These are phyloP conservation scores for Aureobasidium sp. DNA, from an alignment of 2,329 filamentous ascomycete genomes.

Conservation along the genomic window DNA sequence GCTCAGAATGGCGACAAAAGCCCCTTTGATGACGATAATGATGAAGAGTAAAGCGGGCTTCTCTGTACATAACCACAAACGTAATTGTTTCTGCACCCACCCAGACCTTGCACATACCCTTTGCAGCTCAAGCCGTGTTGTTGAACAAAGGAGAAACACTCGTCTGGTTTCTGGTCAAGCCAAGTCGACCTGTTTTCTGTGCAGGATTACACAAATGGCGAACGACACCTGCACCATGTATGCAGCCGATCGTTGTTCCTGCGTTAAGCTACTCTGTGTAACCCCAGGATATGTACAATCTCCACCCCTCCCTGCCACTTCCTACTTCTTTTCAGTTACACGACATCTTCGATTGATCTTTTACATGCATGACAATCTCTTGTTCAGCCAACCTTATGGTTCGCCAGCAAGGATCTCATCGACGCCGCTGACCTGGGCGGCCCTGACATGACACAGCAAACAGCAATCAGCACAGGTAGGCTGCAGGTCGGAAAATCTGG, in stretches of 20 bases:
- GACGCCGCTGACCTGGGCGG: not conserved
- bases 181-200: not conserved
- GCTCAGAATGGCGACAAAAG: constrained; percentile 16
- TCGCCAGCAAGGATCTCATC: not conserved
- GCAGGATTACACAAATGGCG: not conserved
- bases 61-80: not conserved
- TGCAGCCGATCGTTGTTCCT: not conserved
- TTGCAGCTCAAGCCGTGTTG: not conserved
- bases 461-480: not conserved
- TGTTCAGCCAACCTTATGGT: not conserved
- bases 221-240: not conserved
- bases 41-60: constrained; percentile 12
- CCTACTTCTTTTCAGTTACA: not conserved
- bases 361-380: not conserved
- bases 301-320: not conserved
- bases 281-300: not conserved
- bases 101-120: not conserved
- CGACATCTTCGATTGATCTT: not conserved
- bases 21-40: constrained; percentile 19
- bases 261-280: not conserved
- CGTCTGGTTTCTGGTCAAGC: not conserved
- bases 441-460: constrained; percentile 8
- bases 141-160: not conserved
- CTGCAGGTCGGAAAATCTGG: not conserved
- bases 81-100: not conserved